A percentile compares a stretch with the other conserved stretches of the same genome.
Evolutionary conservation across 2,329 filamentous ascomycete genomes (phyloP).

Genomic region (Cladosporium colombiae): DNA sequence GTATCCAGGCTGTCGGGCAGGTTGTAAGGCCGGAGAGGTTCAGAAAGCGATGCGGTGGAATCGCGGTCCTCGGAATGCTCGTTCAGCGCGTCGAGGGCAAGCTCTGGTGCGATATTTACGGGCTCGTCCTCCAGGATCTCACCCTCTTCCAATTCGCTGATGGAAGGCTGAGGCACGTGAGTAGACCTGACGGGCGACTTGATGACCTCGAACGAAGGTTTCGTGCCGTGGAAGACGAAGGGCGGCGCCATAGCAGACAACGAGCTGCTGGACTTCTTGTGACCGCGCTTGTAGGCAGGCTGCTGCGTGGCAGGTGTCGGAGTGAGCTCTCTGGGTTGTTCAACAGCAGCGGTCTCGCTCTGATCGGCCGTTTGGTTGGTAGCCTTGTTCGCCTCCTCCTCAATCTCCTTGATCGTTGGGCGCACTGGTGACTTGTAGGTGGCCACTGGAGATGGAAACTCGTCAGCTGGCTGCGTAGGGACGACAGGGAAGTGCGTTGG

Average conservation of each 20-base stretch:
- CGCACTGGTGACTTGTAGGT: conserved; percentile 19
- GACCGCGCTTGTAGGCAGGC: conserved; percentile 8
- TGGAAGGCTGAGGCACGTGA: conserved; percentile 25
- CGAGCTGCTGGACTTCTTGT: conserved; percentile 43
- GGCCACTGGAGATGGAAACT: conserved; percentile 22
- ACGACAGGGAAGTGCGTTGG: conserved; percentile 36
- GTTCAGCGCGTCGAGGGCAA: background rate
- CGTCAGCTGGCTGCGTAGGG: conserved; percentile 28
- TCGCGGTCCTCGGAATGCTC: conserved; percentile 11
- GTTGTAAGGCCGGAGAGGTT: conserved; percentile 23
- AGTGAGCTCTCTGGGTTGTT: background rate
- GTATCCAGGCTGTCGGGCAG: conserved; percentile 25
- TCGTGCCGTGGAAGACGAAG: conserved; percentile 53
- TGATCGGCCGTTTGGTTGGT: background rate
- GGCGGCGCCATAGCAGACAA: conserved; percentile 71
- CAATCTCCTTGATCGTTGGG: conserved; percentile 20
- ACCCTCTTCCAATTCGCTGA: conserved; percentile 38
- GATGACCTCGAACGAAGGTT: conserved; percentile 3
- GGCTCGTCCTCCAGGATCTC: conserved; percentile 34
- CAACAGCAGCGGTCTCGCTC: background rate
- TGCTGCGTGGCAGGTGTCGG: background rate
- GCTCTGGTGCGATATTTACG: background rate
- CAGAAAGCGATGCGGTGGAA: conserved; percentile 9
- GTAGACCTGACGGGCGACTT: conserved; percentile 12
- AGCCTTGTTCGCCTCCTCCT: conserved; percentile 20